Evolutionary conservation across 2,329 filamentous ascomycete genomes (phyloP), one percentile per base, ranked within the genome.

Genomic region (Sarocladiaceae sp.): DNA sequence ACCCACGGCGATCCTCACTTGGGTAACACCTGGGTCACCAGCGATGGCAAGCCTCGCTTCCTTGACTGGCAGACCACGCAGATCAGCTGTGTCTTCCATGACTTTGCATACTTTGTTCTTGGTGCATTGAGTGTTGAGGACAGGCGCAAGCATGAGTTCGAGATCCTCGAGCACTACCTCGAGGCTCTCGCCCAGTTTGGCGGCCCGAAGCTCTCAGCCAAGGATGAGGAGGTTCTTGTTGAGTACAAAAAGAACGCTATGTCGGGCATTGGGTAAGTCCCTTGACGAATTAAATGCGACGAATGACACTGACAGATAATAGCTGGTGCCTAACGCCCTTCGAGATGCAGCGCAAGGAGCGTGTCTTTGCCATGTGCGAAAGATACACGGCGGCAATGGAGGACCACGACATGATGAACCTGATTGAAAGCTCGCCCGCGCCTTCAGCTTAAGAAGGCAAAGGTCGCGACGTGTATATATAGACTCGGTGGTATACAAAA

Each of bases 11-110:
- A 65, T 45, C 47, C 61, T 6, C 63, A 65, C 24, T 15, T 12
- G 5, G 24, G 24, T 18, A 43, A 43, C 39, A 45, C 43, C 13
- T 39, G 35, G 18, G 47, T 54, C 18, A 50, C 54, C 9, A 51
- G 51, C 10, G 55, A 51, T 4, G 52, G 50, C 15, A 45, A 45
- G 9, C 56, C 58, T 20, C 53, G 56, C 11, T 66, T 65, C 50
- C 54, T 66, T 18, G 63, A 65, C 51, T 66, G 59, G 58, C 61
- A 65, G 50, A 55, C 56, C 39, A 55, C 62, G 15, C 57, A 62
- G 47, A 55, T 61, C 44, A 60, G 61, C 23, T 60, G 58, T 3
- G 54, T 55, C 7, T 62, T 67, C 47, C 63, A 65, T 47, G 63
- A 67, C 43, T 48, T 66, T 13, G 51, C 57, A 1, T 66, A 65